Conservation (phyloP, 352 stramenopile species). For the Pythium scleroteichum region DNA sequence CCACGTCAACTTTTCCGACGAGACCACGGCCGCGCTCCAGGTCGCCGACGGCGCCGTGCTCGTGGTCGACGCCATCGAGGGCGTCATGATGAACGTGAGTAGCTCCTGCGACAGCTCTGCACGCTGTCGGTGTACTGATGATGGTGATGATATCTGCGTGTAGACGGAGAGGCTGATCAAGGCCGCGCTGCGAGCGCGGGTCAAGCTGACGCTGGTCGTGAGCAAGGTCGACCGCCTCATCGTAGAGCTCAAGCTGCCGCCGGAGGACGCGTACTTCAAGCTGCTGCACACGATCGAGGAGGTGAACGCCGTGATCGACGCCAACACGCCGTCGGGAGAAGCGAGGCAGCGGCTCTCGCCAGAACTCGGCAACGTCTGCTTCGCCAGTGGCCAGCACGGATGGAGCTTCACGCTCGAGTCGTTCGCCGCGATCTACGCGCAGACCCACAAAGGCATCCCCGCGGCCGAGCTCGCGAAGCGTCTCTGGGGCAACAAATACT, state of each 20-base stretch:
- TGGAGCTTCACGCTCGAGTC: slow-evolving; percentile 98
- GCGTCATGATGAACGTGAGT: slow-evolving; percentile 95
- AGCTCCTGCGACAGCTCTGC: not conserved
- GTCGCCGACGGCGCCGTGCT: slow-evolving; percentile 94
- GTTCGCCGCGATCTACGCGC: slow-evolving; percentile 90
- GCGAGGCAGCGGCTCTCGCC: slow-evolving; percentile 85
- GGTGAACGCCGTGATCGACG: slow-evolving; percentile 92
- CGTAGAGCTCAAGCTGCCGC: slow-evolving; percentile 98
- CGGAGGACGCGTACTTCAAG: slow-evolving; percentile 98
- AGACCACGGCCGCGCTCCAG: slow-evolving; percentile 92
- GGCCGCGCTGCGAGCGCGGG: slow-evolving; percentile 88
- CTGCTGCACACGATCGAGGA: slow-evolving; percentile 96
- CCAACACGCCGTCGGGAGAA: slow-evolving; percentile 49
- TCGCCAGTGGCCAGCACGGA: slow-evolving; percentile 94
- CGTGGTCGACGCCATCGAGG: slow-evolving; percentile 98
- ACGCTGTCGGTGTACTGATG: slow-evolving; percentile 6
- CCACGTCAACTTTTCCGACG: slow-evolving; percentile 98
- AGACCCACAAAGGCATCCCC: slow-evolving; percentile 78
- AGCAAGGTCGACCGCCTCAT: slow-evolving; percentile 99
- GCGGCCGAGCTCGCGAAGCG: slow-evolving; percentile 84
- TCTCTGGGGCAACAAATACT: slow-evolving; percentile 98
- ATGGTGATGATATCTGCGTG: not conserved
- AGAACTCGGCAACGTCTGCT: slow-evolving; percentile 96
- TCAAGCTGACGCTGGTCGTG: slow-evolving; percentile 92
- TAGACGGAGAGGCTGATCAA: slow-evolving; percentile 95